phyloP scores from a whole-genome alignment of 1,284 basidiomycete genomes.

The Inonotus obliquus region DNA sequence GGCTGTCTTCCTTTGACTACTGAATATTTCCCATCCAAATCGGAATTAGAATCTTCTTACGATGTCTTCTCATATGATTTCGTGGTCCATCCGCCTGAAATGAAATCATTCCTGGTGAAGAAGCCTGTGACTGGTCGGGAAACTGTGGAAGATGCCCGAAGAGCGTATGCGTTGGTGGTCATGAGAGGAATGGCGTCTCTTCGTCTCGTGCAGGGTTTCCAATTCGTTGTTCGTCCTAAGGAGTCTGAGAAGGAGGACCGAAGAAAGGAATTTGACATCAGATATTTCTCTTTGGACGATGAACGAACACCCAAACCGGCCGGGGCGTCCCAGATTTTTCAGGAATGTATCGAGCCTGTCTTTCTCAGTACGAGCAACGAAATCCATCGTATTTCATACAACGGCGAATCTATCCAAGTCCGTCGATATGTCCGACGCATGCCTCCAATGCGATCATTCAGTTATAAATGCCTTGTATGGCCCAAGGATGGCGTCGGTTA shows the following conservation, averaged over 20 bases:
- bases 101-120: slow-evolving; percentile 77
- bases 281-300: slow-evolving; percentile 54
- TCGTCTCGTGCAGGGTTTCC: slow-evolving; percentile 92
- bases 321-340: slow-evolving; percentile 71
- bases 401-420: slow-evolving; percentile 84
- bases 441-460: slow-evolving; percentile 56
- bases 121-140: slow-evolving; percentile 45
- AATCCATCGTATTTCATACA: slow-evolving; percentile 88
- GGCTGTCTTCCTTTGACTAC: slow-evolving; percentile 89
- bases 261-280: slow-evolving; percentile 30
- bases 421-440: slow-evolving; percentile 81
- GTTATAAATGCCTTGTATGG: slow-evolving; percentile 91
- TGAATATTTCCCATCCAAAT: slow-evolving; percentile 78
- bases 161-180: slow-evolving; percentile 75
- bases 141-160: slow-evolving; percentile 50
- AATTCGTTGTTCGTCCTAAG: slow-evolving; percentile 68
- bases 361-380: slow-evolving; percentile 95
- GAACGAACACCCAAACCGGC: slow-evolving; percentile 50
- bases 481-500: slow-evolving; percentile 86
- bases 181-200: slow-evolving; percentile 95
- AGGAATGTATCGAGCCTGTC: slow-evolving; percentile 67
- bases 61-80: slow-evolving; percentile 81
- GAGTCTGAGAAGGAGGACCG: slow-evolving; percentile 28
- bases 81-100: slow-evolving; percentile 71
- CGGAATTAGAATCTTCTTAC: slow-evolving; percentile 71